Conservation (phyloP, 164 flowering plant genomes). For the Magnolia kwangsiensis region DNA sequence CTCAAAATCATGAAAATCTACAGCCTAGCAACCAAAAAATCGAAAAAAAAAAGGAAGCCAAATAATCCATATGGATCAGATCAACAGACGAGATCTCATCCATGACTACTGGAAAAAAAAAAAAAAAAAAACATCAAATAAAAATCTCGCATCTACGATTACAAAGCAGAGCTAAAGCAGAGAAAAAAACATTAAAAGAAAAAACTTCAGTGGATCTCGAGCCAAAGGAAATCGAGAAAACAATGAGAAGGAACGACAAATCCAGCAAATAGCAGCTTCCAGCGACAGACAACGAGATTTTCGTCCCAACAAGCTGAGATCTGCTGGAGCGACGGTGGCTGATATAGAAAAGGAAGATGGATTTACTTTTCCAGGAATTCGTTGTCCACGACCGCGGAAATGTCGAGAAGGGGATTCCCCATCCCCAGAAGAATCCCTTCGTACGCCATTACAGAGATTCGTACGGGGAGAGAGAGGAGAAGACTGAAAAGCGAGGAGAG, state of each 20-base stretch:
- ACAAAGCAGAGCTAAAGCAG: background rate
- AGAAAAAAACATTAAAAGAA: background rate
- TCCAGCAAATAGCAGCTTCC: background rate
- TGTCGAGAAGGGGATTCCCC: slow-evolving; percentile 77
- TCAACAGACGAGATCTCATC: background rate
- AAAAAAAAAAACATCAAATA: background rate
- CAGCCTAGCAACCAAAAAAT: background rate
- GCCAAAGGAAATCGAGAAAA: background rate
- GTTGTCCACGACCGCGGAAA: slow-evolving; percentile 63
- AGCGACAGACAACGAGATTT: background rate
- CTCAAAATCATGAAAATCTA: background rate
- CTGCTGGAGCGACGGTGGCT: background rate
- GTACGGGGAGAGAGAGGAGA: background rate
- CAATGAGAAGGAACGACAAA: too few relatives aligned
- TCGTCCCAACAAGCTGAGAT: background rate
- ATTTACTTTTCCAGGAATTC: slow-evolving; percentile 44
- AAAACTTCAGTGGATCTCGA: background rate
- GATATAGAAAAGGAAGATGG: background rate
- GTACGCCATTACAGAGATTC: slow-evolving; percentile 31
- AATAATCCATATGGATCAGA: background rate
- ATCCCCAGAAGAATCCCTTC: slow-evolving; percentile 65
- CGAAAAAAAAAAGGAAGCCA: too few relatives aligned
- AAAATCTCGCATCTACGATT: background rate
- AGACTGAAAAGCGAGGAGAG: background rate
- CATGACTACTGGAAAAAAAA: background rate